Evolutionary conservation across 176 grass and related monocot species (phyloP).

Genomic region (Neostapfia colusana): DNA sequence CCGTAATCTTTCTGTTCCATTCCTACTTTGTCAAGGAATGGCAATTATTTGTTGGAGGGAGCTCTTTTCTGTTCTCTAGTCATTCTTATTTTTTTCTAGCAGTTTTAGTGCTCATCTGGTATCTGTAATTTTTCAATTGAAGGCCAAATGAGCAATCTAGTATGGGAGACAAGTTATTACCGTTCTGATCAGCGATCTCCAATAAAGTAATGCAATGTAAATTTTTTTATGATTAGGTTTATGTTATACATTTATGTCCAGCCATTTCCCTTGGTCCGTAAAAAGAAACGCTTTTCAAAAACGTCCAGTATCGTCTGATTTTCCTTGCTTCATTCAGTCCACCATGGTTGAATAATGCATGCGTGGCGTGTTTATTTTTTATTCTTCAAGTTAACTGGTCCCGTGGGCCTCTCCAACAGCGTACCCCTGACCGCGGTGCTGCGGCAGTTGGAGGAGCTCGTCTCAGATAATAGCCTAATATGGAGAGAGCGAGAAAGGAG

Average conservation of each 20-base stretch:
- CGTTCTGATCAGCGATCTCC: slow-evolving; percentile 39
- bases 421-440: too few relatives aligned
- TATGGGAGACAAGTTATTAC: slow-evolving; percentile 47
- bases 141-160: slow-evolving; percentile 79
- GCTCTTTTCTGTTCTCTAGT: slow-evolving; percentile 47
- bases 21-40: slow-evolving; percentile 58
- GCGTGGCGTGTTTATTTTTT: neutral
- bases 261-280: neutral
- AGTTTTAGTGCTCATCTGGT: slow-evolving; percentile 86
- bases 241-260: neutral
- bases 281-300: neutral
- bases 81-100: slow-evolving; percentile 64
- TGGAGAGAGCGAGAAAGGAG: too few relatives aligned
- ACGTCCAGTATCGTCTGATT: neutral
- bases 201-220: slow-evolving; percentile 55
- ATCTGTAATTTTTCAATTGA: slow-evolving; percentile 99
- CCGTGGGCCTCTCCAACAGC: too few relatives aligned
- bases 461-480: too few relatives aligned
- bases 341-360: neutral
- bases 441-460: too few relatives aligned
- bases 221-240: slow-evolving; percentile 28
- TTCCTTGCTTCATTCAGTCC: neutral
- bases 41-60: slow-evolving; percentile 67
- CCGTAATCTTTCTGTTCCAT: slow-evolving; percentile 62
- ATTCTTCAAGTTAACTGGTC: neutral